Conservation (phyloP, 331 rosid species). For the Pyrus hybrid region DNA sequence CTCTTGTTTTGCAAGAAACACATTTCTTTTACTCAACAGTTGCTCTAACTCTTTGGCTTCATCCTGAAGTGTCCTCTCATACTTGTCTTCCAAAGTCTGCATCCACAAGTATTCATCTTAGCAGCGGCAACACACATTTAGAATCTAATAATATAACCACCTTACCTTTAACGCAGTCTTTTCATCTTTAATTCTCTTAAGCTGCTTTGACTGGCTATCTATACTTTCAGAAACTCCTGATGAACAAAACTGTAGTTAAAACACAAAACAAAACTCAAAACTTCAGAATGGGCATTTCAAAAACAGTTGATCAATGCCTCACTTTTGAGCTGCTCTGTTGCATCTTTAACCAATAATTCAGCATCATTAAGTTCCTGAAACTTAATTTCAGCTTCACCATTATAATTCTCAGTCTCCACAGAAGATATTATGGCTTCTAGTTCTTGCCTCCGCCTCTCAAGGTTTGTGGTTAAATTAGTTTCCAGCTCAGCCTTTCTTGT, state of each 20-base stretch:
- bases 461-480: slow-evolving; percentile 91
- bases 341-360: slow-evolving; percentile 61
- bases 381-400: slow-evolving; percentile 60
- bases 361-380: slow-evolving; percentile 68
- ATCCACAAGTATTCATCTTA: slow-evolving; percentile 19
- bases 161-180: slow-evolving; percentile 74
- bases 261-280: slow-evolving; percentile 8
- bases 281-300: slow-evolving; percentile 10
- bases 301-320: slow-evolving; percentile 27
- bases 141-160: slow-evolving; percentile 10
- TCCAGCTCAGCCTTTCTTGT: slow-evolving; percentile 91
- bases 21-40: slow-evolving; percentile 64
- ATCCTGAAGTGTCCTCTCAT: slow-evolving; percentile 82
- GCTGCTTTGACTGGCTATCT: slow-evolving; percentile 44
- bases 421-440: slow-evolving; percentile 69
- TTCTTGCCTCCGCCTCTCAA: slow-evolving; percentile 89
- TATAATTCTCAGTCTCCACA: slow-evolving; percentile 52
- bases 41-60: slow-evolving; percentile 88
- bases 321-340: slow-evolving; percentile 66
- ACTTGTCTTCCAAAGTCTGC: slow-evolving; percentile 77
- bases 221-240: slow-evolving; percentile 68
- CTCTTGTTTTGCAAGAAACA: slow-evolving; percentile 76
- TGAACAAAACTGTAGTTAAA: slow-evolving; percentile 24
- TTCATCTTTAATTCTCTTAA: slow-evolving; percentile 64
- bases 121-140: slow-evolving; percentile 20